These are phyloP conservation scores for Immersiella caudata DNA, from an alignment of 495 filamentous ascomycete genomes.

Conservation along the genomic window DNA sequence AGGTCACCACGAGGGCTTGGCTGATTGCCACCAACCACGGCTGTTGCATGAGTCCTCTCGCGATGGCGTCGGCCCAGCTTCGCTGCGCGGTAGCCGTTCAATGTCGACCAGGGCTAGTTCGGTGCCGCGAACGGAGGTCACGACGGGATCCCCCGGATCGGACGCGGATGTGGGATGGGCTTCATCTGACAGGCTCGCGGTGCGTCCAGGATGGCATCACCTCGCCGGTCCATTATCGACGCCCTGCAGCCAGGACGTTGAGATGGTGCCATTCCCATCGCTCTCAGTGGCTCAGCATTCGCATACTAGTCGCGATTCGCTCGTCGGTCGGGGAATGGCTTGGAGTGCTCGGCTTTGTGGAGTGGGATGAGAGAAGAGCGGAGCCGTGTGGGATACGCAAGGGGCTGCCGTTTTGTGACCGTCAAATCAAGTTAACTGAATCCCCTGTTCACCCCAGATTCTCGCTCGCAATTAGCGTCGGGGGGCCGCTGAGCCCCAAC, in stretches of 20 bases:
- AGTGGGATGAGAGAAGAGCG: neutral
- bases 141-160: neutral
- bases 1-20: neutral
- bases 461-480: slow-evolving; percentile 11
- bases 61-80: slow-evolving; percentile 14
- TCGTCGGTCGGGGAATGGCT: neutral
- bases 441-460: slow-evolving; percentile 38
- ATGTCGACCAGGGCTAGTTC: neutral
- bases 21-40: neutral
- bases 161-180: neutral
- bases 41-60: neutral
- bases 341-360: neutral
- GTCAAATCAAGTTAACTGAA: neutral
- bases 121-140: neutral
- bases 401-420: slow-evolving; percentile 7
- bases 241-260: neutral
- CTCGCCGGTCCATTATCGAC: neutral
- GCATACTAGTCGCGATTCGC: neutral
- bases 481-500: neutral
- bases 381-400: neutral
- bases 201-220: neutral
- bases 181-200: neutral
- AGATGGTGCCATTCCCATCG: neutral
- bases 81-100: neutral
- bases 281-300: neutral